Conservation (phyloP, 2,329 filamentous ascomycete genomes). For the Colletotrichum truncatum region DNA sequence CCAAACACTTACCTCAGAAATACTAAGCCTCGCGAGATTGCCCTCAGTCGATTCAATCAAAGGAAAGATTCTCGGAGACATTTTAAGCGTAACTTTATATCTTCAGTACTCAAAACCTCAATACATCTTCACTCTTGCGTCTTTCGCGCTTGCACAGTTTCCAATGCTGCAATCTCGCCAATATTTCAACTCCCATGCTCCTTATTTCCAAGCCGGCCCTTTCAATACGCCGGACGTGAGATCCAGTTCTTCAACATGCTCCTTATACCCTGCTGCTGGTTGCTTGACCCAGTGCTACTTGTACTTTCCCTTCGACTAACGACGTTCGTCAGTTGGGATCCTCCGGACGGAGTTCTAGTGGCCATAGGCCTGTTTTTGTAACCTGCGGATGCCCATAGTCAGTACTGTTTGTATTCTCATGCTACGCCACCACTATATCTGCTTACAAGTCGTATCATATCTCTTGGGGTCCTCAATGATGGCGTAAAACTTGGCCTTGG, state of each 20-base stretch:
- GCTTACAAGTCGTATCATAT: slow-evolving; percentile 17
- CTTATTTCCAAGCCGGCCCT: too few relatives aligned
- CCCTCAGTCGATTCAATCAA: too few relatives aligned
- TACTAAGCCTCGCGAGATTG: too few relatives aligned
- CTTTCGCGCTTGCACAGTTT: too few relatives aligned
- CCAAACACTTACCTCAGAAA: too few relatives aligned
- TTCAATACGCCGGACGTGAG: background rate
- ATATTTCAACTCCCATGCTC: too few relatives aligned
- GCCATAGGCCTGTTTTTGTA: slow-evolving; percentile 22
- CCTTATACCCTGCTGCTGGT: background rate
- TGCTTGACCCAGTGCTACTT: slow-evolving; percentile 14
- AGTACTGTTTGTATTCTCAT: background rate
- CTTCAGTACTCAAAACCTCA: too few relatives aligned
- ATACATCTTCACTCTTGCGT: too few relatives aligned
- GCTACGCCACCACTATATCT: background rate
- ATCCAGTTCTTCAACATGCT: slow-evolving; percentile 25
- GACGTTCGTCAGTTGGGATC: slow-evolving; percentile 20
- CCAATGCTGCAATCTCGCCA: too few relatives aligned
- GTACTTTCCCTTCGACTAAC: slow-evolving; percentile 16
- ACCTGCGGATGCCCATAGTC: background rate
- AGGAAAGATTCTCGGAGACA: too few relatives aligned
- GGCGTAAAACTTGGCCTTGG: slow-evolving; percentile 25
- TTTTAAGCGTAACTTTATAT: too few relatives aligned
- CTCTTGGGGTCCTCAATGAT: slow-evolving; percentile 19
- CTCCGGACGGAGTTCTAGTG: slow-evolving; percentile 20